Evolutionary conservation across 2,329 filamentous ascomycete genomes (phyloP), one percentile per base, ranked within the genome.

Genomic region (Knufia petricola): DNA sequence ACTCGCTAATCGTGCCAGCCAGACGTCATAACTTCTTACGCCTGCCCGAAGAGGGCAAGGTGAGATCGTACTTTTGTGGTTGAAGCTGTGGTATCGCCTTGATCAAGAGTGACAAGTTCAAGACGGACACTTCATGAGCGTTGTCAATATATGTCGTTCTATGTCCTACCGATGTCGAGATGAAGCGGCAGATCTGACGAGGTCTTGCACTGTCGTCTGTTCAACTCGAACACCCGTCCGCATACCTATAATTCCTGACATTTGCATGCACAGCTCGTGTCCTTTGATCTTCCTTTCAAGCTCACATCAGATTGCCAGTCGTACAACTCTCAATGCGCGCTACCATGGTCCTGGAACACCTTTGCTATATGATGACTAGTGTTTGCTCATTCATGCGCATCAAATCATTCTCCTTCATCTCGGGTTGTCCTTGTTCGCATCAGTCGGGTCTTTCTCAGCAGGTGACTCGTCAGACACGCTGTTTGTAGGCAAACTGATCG

Each of bases 401-500:
- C 37, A 40, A 26, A 26, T 41, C 23, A 12, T 23, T 41, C 13
- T 13, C 10, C 15, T 12, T 41, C 21, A 41, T 10, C n/a, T 41
- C 13, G 20, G 3, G 13, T 44, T 44, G 24, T 3, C n/a, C 28
- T 15, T 44, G 10, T 19, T 44, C 6, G 24, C 24, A 24, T 15
- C 41, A 8, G 41, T 17, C 8, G 41, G 8, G 19, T 34, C n/a
- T 12, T 36, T 42, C 36, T 48, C 46, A 10, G 19, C 17, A 6
- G 37, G 3, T 17, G 37, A 21, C 28, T 55, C 54, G 8, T 58
- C 52, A 3, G 44, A 13, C 36, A 52, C 51, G 28, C 51, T 54
- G 20, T 52, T 46, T 30, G 48, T 58, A 23, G 55, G 48, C 9
- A 58, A 39, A 43, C 54, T 58, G 48, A 58, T 58, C 13, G 55